phyloP scores from a whole-genome alignment of 495 filamentous ascomycete species.

The Podospora comata region DNA sequence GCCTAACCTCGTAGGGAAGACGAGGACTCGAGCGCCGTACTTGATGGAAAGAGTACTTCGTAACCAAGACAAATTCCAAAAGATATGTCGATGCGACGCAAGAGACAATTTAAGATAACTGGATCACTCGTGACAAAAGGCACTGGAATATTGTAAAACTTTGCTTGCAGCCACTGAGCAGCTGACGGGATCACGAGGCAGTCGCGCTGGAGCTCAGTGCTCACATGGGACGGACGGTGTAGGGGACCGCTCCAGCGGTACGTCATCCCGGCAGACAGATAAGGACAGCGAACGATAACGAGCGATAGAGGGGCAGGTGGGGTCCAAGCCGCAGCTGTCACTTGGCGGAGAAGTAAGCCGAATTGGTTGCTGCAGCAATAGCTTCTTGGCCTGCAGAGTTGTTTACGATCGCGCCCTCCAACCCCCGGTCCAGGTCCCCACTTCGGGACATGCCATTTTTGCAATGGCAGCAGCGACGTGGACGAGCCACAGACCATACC shows the following conservation, averaged over 20 bases:
- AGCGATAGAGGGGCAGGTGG: conserved; percentile 21
- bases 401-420: conserved; percentile 22
- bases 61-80: not conserved
- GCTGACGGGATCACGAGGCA: not conserved
- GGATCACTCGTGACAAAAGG: not conserved
- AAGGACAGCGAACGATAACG: not conserved
- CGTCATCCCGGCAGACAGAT: conserved; percentile 24
- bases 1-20: not conserved
- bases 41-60: not conserved
- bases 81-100: not conserved
- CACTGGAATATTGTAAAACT: not conserved
- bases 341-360: not conserved
- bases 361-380: conserved; percentile 20
- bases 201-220: not conserved
- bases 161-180: not conserved
- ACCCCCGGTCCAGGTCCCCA: conserved; percentile 15
- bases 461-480: conserved; percentile 5
- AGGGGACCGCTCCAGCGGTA: conserved; percentile 7
- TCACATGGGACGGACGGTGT: not conserved
- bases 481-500: conserved; percentile 7
- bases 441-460: conserved; percentile 17
- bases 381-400: not conserved
- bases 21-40: not conserved
- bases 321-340: not conserved
- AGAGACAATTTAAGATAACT: not conserved